Evolutionary conservation across 139 green algal genomes (phyloP).

Genomic region (Auxenochlorella pyrenoidosa): DNA sequence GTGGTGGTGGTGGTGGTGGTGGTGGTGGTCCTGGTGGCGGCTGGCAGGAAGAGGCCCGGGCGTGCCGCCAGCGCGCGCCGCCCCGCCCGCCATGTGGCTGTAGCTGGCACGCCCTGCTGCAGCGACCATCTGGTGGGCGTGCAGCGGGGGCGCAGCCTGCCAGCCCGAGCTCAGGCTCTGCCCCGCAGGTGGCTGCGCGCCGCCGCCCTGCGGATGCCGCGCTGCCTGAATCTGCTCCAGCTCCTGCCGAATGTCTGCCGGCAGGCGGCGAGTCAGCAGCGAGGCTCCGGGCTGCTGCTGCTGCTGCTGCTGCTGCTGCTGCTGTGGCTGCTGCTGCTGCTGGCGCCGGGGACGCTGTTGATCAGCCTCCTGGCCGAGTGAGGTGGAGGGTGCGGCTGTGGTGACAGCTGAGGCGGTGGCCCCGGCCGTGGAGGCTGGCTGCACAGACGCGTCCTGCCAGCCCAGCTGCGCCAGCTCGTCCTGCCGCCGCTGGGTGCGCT

Average conservation of each 20-base stretch:
- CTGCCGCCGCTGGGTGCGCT: conserved; percentile 27
- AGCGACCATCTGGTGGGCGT: neutral
- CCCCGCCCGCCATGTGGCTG: neutral
- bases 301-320: neutral
- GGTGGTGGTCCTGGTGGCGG: neutral
- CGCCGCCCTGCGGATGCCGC: neutral
- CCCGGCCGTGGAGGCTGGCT: conserved; percentile 12
- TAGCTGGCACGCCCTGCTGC: conserved; percentile 2
- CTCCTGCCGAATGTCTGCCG: conserved; percentile 45
- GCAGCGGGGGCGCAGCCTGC: neutral
- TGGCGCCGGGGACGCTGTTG: neutral
- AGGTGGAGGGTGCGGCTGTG: neutral
- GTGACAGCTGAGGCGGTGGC: conserved; percentile 23
- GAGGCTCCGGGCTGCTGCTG: neutral
- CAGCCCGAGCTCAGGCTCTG: conserved; percentile 10
- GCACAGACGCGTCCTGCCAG: neutral
- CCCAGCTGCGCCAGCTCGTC: conserved; percentile 15
- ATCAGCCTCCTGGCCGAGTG: neutral
- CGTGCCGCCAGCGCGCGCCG: neutral
- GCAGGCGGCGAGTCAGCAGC: conserved; percentile 31
- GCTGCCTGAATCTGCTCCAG: conserved; percentile 41
- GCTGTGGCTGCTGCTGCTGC: neutral
- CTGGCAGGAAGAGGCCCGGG: neutral
- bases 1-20: neutral
- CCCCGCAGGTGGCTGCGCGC: neutral